Conservation (phyloP, 192 early-diverging fungal genomes). For the Martensiomyces pterosporus region DNA sequence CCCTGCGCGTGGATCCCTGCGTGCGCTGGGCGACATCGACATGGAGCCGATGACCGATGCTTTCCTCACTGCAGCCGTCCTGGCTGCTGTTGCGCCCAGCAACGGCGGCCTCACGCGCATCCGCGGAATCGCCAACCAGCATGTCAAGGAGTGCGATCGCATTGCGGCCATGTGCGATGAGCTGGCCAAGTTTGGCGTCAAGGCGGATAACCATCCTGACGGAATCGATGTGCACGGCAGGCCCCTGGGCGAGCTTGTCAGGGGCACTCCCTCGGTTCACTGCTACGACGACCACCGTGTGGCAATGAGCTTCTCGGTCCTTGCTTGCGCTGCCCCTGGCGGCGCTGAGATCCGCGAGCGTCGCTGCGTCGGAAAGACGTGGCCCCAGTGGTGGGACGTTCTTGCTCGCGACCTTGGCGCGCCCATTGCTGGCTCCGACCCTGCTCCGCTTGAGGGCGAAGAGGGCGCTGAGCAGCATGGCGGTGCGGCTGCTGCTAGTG, state of each 20-base stretch:
- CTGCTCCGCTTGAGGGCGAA: conserved; percentile 13
- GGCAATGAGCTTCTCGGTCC: conserved; percentile 92
- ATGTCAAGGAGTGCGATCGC: conserved; percentile 97
- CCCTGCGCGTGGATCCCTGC: conserved; percentile 65
- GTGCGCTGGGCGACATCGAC: conserved; percentile 73
- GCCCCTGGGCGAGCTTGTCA: conserved; percentile 48
- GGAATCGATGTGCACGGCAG: conserved; percentile 85
- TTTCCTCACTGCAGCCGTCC: conserved; percentile 89
- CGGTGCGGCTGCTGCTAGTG: conserved; percentile 44
- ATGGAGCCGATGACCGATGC: conserved; percentile 99
- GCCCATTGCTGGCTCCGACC: conserved; percentile 31
- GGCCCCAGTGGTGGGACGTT: conserved; percentile 99
- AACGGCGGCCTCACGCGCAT: conserved; percentile 73
- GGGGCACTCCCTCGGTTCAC: conserved; percentile 63
- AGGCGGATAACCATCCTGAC: conserved; percentile 75
- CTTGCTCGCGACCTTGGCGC: conserved; percentile 77
- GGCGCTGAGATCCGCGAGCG: conserved; percentile 84
- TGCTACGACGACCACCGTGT: conserved; percentile 98
- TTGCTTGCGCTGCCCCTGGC: conserved; percentile 69
- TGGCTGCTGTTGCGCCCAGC: conserved; percentile 80
- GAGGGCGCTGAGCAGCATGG: conserved; percentile 1
- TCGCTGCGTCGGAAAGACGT: conserved; percentile 98
- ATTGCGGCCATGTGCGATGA: conserved; percentile 96
- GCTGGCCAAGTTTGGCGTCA: conserved; percentile 85
- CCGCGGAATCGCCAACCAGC: conserved; percentile 94